Conservation (phyloP, 352 stramenopile species). For the Stephanocyclus meneghinianus region DNA sequence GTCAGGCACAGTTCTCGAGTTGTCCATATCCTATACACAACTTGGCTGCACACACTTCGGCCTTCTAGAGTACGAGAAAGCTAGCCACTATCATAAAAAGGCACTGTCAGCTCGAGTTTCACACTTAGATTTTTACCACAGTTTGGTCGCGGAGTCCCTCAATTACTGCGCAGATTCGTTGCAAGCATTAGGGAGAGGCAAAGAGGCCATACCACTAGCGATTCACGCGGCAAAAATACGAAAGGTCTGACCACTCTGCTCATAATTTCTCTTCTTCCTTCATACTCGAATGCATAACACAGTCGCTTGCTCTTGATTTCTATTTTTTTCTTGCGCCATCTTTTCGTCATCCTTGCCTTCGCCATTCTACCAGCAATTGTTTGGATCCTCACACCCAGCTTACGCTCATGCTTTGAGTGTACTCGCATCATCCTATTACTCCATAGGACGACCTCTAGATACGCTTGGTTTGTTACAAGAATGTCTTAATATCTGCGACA, state of each 20-base stretch:
- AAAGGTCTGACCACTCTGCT: neutral
- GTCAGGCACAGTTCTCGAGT: slow-evolving; percentile 46
- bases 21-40: slow-evolving; percentile 52
- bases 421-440: slow-evolving; percentile 50
- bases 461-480: slow-evolving; percentile 40
- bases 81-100: slow-evolving; percentile 49
- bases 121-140: slow-evolving; percentile 51
- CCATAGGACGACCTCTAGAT: slow-evolving; percentile 49
- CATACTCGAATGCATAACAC: neutral
- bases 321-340: neutral
- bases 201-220: slow-evolving; percentile 48
- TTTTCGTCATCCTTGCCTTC: neutral
- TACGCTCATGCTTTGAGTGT: slow-evolving; percentile 61
- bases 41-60: slow-evolving; percentile 48
- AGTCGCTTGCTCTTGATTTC: neutral
- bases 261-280: neutral
- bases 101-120: slow-evolving; percentile 43
- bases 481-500: slow-evolving; percentile 58
- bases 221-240: slow-evolving; percentile 56
- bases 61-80: slow-evolving; percentile 38
- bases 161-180: slow-evolving; percentile 64
- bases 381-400: slow-evolving; percentile 50
- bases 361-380: slow-evolving; percentile 27
- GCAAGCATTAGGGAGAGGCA: slow-evolving; percentile 29
- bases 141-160: slow-evolving; percentile 54